These are phyloP conservation scores for Eucalyptus guilfoylei DNA, from an alignment of 345 rosid genomes.

Conservation along the genomic window DNA sequence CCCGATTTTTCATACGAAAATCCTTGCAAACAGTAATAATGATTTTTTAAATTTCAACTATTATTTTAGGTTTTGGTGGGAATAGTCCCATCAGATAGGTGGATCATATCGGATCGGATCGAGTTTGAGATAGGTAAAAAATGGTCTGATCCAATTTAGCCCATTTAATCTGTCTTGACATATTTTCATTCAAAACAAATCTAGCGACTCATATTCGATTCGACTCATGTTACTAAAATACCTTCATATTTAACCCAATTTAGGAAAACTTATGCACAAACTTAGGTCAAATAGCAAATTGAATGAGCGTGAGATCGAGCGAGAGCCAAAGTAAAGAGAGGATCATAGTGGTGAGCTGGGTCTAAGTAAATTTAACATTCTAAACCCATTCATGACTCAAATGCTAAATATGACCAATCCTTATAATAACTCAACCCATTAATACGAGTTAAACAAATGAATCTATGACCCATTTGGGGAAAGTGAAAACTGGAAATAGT, in stretches of 20 bases:
- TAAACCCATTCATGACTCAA: too few relatives aligned
- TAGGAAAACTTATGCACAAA: too few relatives aligned
- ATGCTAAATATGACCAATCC: too few relatives aligned
- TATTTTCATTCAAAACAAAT: too few relatives aligned
- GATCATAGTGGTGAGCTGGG: rapidly evolving
- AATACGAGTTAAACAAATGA: neutral
- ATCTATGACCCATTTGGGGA: neutral
- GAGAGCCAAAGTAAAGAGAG: too few relatives aligned
- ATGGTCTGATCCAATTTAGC: rapidly evolving
- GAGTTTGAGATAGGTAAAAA: neutral
- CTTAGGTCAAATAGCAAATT: rapidly evolving
- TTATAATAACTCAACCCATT: too few relatives aligned
- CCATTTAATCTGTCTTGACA: neutral
- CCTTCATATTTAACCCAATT: too few relatives aligned
- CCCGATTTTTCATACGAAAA: neutral
- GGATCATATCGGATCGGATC: too few relatives aligned
- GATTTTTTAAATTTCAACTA: neutral
- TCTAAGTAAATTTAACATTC: too few relatives aligned
- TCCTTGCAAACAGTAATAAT: neutral
- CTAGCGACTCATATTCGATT: too few relatives aligned
- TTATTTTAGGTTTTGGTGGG: neutral
- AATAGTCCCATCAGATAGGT: neutral
- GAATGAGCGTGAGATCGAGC: rapidly evolving
- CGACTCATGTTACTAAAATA: too few relatives aligned
- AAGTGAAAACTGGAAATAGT: neutral